These are phyloP conservation scores for Westerdykella sp. DNA, from an alignment of 2,329 filamentous ascomycete genomes.

Conservation along the genomic window DNA sequence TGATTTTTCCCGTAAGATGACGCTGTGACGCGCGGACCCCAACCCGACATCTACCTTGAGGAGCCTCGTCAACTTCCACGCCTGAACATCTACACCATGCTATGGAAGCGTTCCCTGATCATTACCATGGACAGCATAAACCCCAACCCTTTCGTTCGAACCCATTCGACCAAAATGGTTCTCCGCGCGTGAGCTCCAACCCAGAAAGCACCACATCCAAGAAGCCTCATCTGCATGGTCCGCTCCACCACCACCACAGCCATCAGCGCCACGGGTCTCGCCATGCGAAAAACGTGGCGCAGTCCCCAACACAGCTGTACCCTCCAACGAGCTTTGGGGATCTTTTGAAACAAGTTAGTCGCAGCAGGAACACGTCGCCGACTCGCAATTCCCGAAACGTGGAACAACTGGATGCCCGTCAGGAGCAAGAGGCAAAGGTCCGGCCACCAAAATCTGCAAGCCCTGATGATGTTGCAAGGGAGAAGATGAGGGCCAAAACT, in stretches of 20 bases:
- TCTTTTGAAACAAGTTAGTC: slow-evolving; percentile 34
- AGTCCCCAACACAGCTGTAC: slow-evolving; percentile 41
- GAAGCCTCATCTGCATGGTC: slow-evolving; percentile 24
- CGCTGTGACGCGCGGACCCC: background rate
- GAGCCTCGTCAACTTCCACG: background rate
- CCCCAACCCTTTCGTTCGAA: slow-evolving; percentile 18
- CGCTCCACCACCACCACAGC: slow-evolving; percentile 23
- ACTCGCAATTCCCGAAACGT: slow-evolving; percentile 26
- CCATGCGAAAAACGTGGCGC: slow-evolving; percentile 40
- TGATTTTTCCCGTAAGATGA: background rate
- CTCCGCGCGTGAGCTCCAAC: slow-evolving; percentile 23
- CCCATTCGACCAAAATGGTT: slow-evolving; percentile 16
- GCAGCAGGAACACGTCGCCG: slow-evolving; percentile 26
- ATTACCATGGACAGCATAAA: slow-evolving; percentile 3
- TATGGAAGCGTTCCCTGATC: slow-evolving; percentile 7
- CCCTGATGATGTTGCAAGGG: slow-evolving; percentile 36
- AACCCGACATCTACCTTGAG: too few species aligned
- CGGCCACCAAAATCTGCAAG: slow-evolving; percentile 26
- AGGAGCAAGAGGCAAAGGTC: slow-evolving; percentile 8
- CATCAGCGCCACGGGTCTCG: slow-evolving; percentile 22
- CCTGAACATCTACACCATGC: background rate
- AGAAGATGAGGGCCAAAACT: slow-evolving; percentile 31
- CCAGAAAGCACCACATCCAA: slow-evolving; percentile 14
- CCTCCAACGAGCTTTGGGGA: slow-evolving; percentile 42
- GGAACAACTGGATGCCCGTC: slow-evolving; percentile 7